phyloP scores from a whole-genome alignment of 1,139 yeast species.

The Debaryomyces udenii region DNA sequence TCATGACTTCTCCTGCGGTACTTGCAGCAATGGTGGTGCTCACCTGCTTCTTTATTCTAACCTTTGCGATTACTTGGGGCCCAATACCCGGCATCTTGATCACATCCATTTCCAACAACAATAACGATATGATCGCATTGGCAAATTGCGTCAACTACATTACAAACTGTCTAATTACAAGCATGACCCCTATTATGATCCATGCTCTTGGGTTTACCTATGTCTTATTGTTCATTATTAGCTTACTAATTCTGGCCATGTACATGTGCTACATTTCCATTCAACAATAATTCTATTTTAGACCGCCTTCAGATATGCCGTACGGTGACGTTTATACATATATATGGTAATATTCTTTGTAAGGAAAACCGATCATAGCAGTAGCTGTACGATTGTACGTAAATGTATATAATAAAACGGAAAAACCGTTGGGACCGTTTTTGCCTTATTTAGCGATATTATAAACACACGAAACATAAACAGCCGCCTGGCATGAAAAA shows the following conservation, averaged over 20 bases:
- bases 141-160: constrained; percentile 29
- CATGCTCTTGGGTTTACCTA: constrained; percentile 21
- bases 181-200: constrained; percentile 27
- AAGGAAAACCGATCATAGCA: background rate
- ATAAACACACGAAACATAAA: constrained; percentile 2
- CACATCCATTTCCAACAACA: constrained; percentile 26
- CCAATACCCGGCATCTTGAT: constrained; percentile 33
- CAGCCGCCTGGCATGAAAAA: too few species aligned
- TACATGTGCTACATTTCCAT: constrained; percentile 15
- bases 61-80: constrained; percentile 38
- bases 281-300: background rate
- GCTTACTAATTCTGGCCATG: constrained; percentile 21
- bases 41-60: constrained; percentile 23
- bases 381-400: background rate
- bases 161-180: constrained; percentile 29
- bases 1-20: background rate
- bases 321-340: background rate
- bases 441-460: constrained; percentile 3
- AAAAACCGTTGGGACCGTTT: constrained; percentile 6
- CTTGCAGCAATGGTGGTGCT: constrained; percentile 8
- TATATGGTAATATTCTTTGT: constrained; percentile 2
- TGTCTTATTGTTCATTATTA: constrained; percentile 25
- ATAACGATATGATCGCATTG: constrained; percentile 24
- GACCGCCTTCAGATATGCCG: background rate
- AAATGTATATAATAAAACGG: constrained; percentile 3